A percentile compares a stretch with the other conserved stretches of the same genome.
phyloP scores from a whole-genome alignment of 2,329 filamentous ascomycete genomes.

The Trichoderma arundinaceum region DNA sequence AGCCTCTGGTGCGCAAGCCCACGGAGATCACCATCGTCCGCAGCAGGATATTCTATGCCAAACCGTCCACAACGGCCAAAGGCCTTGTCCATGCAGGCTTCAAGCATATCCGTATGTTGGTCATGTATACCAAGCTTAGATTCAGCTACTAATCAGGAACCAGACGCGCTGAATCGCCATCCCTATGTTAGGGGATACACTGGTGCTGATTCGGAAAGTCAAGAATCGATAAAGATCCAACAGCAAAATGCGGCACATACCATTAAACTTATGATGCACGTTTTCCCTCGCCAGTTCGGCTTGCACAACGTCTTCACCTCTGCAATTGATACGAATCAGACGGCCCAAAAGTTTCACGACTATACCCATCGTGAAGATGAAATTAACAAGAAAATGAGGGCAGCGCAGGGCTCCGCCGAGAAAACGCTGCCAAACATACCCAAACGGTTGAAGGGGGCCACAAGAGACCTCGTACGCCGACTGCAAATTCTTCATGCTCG shows the following conservation, averaged over 20 bases:
- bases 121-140: not conserved
- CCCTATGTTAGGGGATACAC: not conserved
- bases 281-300: constrained; percentile 89
- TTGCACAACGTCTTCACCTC: constrained; percentile 93
- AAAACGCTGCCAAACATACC: constrained; percentile 52
- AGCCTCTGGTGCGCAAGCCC: constrained; percentile 43
- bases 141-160: constrained; percentile 32
- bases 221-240: not conserved
- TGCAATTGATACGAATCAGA: constrained; percentile 66
- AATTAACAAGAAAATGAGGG: constrained; percentile 54
- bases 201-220: not conserved
- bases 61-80: constrained; percentile 70
- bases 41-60: constrained; percentile 85
- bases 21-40: constrained; percentile 76
- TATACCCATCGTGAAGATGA: constrained; percentile 87
- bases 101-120: constrained; percentile 74
- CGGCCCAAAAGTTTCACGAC: constrained; percentile 77
- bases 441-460: constrained; percentile 70
- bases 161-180: constrained; percentile 81
- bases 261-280: constrained; percentile 81
- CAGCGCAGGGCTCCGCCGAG: constrained; percentile 31
- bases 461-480: constrained; percentile 64
- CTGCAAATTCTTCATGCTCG: constrained; percentile 73
- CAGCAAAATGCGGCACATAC: constrained; percentile 54
- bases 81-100: constrained; percentile 75